phyloP scores from a whole-genome alignment of 2,329 filamentous ascomycete species.

The Penicillium vulpinum region DNA sequence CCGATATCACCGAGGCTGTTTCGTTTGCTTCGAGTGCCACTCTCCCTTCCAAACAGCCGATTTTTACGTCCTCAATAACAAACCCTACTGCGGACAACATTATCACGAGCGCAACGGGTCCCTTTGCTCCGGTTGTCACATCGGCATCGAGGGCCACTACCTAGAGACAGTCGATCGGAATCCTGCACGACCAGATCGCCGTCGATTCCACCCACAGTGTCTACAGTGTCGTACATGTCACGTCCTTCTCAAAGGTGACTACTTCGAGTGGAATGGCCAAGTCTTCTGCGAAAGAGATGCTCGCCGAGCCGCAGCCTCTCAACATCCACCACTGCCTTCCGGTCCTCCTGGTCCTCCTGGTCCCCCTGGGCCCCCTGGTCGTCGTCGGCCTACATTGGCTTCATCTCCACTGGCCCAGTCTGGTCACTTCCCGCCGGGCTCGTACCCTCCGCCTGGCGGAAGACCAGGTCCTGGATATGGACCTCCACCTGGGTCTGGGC shows the following conservation, averaged over 20 bases:
- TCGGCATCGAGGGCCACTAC: slow-evolving; percentile 91
- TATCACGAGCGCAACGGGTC: slow-evolving; percentile 91
- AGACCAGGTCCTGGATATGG: background rate
- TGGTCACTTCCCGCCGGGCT: slow-evolving; percentile 29
- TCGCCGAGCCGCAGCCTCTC: slow-evolving; percentile 51
- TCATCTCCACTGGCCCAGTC: slow-evolving; percentile 37
- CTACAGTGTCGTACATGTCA: slow-evolving; percentile 78
- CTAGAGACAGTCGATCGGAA: slow-evolving; percentile 69
- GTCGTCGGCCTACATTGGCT: slow-evolving; percentile 35
- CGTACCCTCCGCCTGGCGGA: slow-evolving; percentile 19
- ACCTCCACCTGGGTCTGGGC: slow-evolving; percentile 22
- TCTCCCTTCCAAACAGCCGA: slow-evolving; percentile 81
- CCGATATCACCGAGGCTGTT: slow-evolving; percentile 92
- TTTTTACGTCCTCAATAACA: slow-evolving; percentile 87
- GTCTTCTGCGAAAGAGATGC: slow-evolving; percentile 89
- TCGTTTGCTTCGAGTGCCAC: slow-evolving; percentile 82
- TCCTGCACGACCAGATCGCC: slow-evolving; percentile 39
- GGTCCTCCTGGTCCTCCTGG: slow-evolving; percentile 24
- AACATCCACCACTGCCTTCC: slow-evolving; percentile 26
- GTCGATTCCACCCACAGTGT: slow-evolving; percentile 85
- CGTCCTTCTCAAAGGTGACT: slow-evolving; percentile 73
- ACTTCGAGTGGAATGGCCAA: slow-evolving; percentile 80
- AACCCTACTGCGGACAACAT: slow-evolving; percentile 86
- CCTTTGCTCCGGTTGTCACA: slow-evolving; percentile 74
- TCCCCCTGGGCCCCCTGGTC: slow-evolving; percentile 32